Evolutionary conservation across 495 filamentous ascomycete genomes (phyloP).

Genomic region (Recurvomyces mirabilis): DNA sequence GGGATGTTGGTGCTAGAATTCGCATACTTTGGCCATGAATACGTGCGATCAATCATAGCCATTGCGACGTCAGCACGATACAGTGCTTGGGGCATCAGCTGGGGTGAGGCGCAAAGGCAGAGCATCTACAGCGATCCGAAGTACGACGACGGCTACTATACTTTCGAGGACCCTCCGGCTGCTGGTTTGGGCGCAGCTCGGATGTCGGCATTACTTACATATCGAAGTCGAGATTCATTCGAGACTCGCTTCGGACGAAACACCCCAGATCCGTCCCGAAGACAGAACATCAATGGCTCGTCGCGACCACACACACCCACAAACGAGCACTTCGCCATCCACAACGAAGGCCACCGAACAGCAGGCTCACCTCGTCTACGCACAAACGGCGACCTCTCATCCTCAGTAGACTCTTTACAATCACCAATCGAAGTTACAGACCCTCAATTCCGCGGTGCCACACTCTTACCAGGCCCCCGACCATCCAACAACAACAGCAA

Average conservation of each 20-base stretch:
- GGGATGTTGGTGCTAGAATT: slow-evolving; percentile 96
- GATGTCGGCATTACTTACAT: slow-evolving; percentile 92
- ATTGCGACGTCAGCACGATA: slow-evolving; percentile 92
- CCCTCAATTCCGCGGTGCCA: slow-evolving; percentile 67
- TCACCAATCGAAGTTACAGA: slow-evolving; percentile 43
- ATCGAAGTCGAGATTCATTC: slow-evolving; percentile 92
- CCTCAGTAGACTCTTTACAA: slow-evolving; percentile 11
- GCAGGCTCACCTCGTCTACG: slow-evolving; percentile 30
- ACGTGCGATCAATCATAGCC: slow-evolving; percentile 81
- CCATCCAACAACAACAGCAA: slow-evolving; percentile 22
- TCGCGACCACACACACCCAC: slow-evolving; percentile 49
- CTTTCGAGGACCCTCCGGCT: slow-evolving; percentile 56
- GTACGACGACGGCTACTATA: slow-evolving; percentile 93
- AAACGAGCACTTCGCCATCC: slow-evolving; percentile 83
- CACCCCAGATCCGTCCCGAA: slow-evolving; percentile 69
- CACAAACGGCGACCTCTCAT: slow-evolving; percentile 16
- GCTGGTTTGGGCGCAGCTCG: slow-evolving; percentile 86
- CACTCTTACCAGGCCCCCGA: slow-evolving; percentile 28
- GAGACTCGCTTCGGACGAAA: slow-evolving; percentile 91
- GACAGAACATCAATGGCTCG: slow-evolving; percentile 63
- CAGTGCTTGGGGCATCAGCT: slow-evolving; percentile 98
- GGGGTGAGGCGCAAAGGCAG: slow-evolving; percentile 94
- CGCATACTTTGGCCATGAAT: slow-evolving; percentile 90
- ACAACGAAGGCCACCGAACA: slow-evolving; percentile 85
- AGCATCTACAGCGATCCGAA: slow-evolving; percentile 98